Percentiles rank a stretch among this genome's conserved stretches.
phyloP scores from a whole-genome alignment of 495 filamentous ascomycete species.

The Aspergillus haitiensis region DNA sequence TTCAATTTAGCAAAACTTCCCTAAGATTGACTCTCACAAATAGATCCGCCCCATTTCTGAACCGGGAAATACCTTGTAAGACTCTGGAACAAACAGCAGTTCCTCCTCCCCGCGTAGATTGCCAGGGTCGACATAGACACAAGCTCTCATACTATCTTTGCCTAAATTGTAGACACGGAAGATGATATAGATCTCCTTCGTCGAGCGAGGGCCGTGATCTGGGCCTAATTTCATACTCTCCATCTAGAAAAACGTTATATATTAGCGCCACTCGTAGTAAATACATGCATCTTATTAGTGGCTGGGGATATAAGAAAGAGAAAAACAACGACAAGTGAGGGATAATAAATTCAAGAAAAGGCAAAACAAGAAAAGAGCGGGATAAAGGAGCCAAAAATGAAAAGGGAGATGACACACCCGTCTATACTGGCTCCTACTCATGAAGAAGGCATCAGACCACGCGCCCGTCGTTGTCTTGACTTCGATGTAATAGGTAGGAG shows the following conservation, averaged over 20 bases:
- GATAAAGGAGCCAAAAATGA: background rate
- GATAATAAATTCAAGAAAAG: too few species aligned
- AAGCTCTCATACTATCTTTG: background rate
- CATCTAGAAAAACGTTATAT: background rate
- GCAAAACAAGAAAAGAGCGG: too few species aligned
- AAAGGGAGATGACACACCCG: conserved; percentile 3
- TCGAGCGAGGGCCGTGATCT: background rate
- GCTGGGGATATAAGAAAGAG: background rate
- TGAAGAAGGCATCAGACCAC: background rate
- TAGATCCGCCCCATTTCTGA: background rate
- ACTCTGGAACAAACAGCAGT: background rate
- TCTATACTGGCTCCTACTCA: conserved; percentile 11
- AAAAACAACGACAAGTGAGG: too few species aligned
- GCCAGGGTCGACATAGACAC: conserved; percentile 5
- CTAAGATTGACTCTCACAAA: background rate
- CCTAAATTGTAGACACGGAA: conserved; percentile 2
- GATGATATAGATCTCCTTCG: conserved; percentile 8
- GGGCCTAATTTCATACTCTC: background rate
- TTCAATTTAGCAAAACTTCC: too few species aligned
- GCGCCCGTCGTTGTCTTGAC: conserved; percentile 7
- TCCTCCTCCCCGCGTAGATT: background rate
- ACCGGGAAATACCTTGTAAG: conserved; percentile 5
- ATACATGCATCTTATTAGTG: background rate
- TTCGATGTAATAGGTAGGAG: conserved; percentile 8
- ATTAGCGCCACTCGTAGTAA: background rate